A percentile compares a stretch with the other conserved stretches of the same genome.
These are phyloP conservation scores for Cajanus cajan DNA, from an alignment of 306 rosid genomes.

Conservation along the genomic window DNA sequence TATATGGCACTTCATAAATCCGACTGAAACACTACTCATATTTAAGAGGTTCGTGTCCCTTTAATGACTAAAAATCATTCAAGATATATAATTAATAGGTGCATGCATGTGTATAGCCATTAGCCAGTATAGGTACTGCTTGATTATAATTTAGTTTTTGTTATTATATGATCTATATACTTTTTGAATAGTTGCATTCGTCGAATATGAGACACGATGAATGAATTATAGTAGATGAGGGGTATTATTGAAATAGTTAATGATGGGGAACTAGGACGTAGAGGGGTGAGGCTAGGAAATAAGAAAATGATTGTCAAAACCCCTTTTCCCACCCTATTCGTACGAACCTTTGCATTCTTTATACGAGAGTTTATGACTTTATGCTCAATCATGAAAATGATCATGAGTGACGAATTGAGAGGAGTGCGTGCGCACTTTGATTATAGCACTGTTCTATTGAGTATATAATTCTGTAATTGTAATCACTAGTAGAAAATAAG, in stretches of 20 bases:
- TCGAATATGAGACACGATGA: background rate
- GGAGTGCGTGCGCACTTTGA: background rate
- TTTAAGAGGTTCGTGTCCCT: no score
- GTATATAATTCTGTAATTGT: background rate
- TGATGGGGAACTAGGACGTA: background rate
- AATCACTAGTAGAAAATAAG: no score
- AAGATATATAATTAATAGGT: background rate
- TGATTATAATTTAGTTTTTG: background rate
- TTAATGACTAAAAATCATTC: background rate
- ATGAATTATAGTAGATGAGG: background rate
- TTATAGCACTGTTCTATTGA: background rate
- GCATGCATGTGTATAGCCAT: background rate
- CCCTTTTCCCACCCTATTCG: background rate
- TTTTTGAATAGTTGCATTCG: background rate
- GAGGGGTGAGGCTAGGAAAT: background rate
- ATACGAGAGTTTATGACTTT: background rate
- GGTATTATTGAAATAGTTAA: background rate
- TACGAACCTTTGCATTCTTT: background rate
- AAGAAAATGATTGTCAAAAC: slow-evolving; percentile 9
- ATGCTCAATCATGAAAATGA: slow-evolving; percentile 4
- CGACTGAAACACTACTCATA: no score
- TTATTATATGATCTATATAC: no score
- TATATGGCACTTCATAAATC: no score
- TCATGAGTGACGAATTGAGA: background rate
- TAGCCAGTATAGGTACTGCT: background rate